phyloP scores from a whole-genome alignment of 164 flowering plant genomes.

The Umbilicus rupestris region DNA sequence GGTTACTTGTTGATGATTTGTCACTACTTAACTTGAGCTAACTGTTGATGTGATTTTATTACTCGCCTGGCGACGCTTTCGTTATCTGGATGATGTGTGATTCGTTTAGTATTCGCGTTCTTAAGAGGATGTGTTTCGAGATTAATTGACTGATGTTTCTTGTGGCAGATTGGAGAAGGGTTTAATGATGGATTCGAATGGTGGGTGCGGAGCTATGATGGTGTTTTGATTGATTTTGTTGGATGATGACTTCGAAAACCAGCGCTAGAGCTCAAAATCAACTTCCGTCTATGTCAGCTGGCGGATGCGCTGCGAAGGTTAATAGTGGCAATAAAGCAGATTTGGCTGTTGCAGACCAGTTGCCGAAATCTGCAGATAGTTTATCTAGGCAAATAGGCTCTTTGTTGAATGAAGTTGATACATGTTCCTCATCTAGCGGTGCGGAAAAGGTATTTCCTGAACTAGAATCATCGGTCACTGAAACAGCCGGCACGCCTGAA shows the following conservation, averaged over 20 bases:
- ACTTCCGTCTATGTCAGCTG: neutral
- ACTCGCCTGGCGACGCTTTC: too few relatives aligned
- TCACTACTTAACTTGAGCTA: neutral
- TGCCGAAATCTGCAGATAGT: neutral
- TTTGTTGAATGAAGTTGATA: constrained; percentile 2
- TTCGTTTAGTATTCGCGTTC: neutral
- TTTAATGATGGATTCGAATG: too few relatives aligned
- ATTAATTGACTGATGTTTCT: neutral
- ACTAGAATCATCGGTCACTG: constrained; percentile 22
- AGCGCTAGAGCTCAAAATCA: neutral
- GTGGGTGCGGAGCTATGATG: too few relatives aligned
- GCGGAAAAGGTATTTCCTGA: constrained; percentile 20
- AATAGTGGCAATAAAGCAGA: neutral
- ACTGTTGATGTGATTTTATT: neutral
- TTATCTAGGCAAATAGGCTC: neutral
- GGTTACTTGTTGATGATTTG: neutral
- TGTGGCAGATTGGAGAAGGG: neutral
- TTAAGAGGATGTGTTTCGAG: neutral
- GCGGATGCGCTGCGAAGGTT: neutral
- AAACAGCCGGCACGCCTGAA: constrained; percentile 23
- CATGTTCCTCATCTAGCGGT: constrained; percentile 11
- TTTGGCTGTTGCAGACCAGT: neutral
- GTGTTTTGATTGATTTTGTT: too few relatives aligned
- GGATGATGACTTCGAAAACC: neutral
- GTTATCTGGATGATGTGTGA: neutral